phyloP scores from a whole-genome alignment of 2,329 filamentous ascomycete genomes.

The Pseudogymnoascus sp. region DNA sequence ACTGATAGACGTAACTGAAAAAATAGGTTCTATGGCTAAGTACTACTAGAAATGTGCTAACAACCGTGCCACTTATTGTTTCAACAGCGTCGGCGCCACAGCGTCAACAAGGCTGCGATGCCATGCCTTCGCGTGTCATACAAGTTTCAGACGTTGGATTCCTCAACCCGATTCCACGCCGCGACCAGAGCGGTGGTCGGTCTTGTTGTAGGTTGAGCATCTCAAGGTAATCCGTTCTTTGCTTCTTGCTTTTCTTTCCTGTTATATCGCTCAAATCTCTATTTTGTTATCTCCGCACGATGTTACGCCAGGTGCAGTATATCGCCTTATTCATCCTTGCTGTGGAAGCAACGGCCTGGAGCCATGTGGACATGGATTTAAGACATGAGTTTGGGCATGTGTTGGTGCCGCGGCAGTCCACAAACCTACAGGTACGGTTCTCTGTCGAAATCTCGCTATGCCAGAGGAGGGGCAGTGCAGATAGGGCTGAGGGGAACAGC shows the following conservation, averaged over 20 bases:
- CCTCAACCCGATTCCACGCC: not conserved
- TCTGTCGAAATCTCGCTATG: not conserved
- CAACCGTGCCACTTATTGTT: too few species aligned
- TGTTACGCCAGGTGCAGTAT: conserved; percentile 2
- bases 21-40: too few species aligned
- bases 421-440: not conserved
- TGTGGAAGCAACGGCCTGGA: conserved; percentile 1
- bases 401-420: not conserved
- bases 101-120: not conserved
- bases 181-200: not conserved
- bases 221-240: not conserved
- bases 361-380: conserved; percentile 1
- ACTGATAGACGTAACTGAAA: too few species aligned
- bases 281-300: not conserved
- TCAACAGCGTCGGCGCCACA: not conserved
- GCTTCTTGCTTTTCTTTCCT: not conserved
- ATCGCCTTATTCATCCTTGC: not conserved
- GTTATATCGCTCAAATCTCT: not conserved
- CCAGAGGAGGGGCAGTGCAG: not conserved
- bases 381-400: not conserved
- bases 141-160: not conserved
- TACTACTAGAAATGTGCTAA: too few species aligned
- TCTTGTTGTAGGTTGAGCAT: not conserved
- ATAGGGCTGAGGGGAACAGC: not conserved
- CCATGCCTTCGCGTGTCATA: not conserved